These are phyloP conservation scores for Crataegus laevigata DNA, from an alignment of 306 rosid genomes.

Conservation along the genomic window DNA sequence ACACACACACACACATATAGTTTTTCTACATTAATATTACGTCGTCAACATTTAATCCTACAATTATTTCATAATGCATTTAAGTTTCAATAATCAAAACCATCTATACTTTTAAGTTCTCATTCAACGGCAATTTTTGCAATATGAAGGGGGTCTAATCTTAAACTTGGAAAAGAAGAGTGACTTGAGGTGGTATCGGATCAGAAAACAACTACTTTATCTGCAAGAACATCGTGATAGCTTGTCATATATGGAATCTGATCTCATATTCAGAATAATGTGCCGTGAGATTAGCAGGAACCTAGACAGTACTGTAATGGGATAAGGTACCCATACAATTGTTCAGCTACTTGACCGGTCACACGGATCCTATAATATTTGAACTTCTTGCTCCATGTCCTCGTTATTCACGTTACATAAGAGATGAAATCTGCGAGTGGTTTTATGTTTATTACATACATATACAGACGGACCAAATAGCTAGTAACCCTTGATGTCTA, in stretches of 20 bases:
- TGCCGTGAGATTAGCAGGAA: background rate
- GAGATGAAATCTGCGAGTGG: background rate
- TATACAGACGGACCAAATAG: too few relatives aligned
- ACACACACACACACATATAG: too few relatives aligned
- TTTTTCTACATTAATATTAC: too few relatives aligned
- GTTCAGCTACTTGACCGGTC: background rate
- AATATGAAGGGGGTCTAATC: too few relatives aligned
- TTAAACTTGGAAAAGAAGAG: too few relatives aligned
- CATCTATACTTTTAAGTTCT: background rate
- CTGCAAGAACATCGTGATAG: background rate
- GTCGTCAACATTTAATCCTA: background rate
- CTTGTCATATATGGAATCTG: background rate
- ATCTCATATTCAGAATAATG: too few relatives aligned
- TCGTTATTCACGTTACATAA: background rate
- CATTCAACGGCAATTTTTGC: background rate
- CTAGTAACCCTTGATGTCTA: too few relatives aligned
- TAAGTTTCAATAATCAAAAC: background rate
- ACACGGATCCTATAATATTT: too few relatives aligned
- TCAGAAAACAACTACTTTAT: too few relatives aligned
- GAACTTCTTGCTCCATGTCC: background rate
- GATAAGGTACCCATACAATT: background rate
- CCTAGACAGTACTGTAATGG: background rate
- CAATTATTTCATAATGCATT: background rate
- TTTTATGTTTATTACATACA: too few relatives aligned
- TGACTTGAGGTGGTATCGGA: too few relatives aligned